Conservation (phyloP, 1,284 basidiomycete species). For the Inonotus hispidus region DNA sequence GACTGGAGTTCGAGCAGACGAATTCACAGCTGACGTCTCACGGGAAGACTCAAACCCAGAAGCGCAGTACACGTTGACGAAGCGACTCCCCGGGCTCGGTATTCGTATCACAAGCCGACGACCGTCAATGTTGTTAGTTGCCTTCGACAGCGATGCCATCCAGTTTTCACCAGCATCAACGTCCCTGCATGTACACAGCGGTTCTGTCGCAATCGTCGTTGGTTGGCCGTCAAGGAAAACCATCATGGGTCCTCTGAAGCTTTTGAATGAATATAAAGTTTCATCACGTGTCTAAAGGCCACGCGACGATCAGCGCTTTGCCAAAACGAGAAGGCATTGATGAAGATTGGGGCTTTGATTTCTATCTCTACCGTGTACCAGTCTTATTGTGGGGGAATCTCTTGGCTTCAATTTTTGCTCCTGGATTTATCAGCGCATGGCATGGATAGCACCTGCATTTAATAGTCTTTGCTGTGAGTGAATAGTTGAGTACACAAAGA, state of each 20-base stretch:
- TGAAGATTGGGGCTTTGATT: neutral
- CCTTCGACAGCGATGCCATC: conserved; percentile 2
- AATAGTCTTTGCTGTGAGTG: neutral
- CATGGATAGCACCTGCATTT: neutral
- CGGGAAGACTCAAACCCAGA: conserved; percentile 8
- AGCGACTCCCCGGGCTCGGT: neutral
- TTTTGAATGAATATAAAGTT: too few relatives aligned
- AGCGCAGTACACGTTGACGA: neutral
- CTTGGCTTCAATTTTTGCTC: neutral
- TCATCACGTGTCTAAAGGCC: too few relatives aligned
- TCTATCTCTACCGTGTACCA: neutral
- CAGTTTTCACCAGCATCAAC: neutral
- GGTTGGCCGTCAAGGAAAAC: neutral
- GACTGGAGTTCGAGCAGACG: conserved; percentile 8
- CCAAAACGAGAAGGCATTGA: neutral
- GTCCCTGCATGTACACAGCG: neutral
- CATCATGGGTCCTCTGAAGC: too few relatives aligned
- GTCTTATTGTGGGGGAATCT: neutral
- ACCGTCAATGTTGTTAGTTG: neutral
- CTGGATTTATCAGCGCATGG: neutral
- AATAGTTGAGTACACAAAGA: neutral
- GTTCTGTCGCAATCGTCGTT: neutral
- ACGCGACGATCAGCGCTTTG: neutral
- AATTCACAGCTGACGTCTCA: conserved; percentile 8
- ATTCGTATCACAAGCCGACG: neutral